These are phyloP conservation scores for Saraca asoca DNA, from an alignment of 331 rosid genomes.

Conservation along the genomic window DNA sequence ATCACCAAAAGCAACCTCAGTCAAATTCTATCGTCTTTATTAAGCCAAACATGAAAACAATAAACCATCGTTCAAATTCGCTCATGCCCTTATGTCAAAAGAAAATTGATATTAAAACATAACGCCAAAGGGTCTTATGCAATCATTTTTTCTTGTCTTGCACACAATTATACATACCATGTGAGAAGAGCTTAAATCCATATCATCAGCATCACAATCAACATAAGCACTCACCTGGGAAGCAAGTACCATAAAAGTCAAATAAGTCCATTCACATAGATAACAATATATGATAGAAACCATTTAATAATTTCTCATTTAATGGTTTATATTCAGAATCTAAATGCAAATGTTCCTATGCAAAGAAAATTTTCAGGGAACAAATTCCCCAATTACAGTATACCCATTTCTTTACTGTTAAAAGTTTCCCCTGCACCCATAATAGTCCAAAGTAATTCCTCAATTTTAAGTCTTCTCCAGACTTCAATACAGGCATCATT, in stretches of 20 bases:
- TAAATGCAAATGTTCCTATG: conserved; percentile 32
- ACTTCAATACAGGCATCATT: conserved; percentile 7
- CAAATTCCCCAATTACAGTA: conserved; percentile 14
- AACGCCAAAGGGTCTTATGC: too few relatives aligned
- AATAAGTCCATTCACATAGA: conserved; percentile 3
- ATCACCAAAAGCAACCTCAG: conserved; percentile 23
- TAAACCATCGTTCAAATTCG: too few relatives aligned
- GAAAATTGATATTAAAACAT: too few relatives aligned
- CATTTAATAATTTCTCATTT: conserved; percentile 2
- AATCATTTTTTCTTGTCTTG: too few relatives aligned
- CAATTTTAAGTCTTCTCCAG: neutral
- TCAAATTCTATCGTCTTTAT: conserved; percentile 19
- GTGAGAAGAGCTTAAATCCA: conserved; percentile 42
- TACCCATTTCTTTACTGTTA: conserved; percentile 3
- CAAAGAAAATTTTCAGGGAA: conserved; percentile 20
- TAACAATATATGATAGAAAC: conserved; percentile 1
- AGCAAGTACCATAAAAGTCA: conserved; percentile 37
- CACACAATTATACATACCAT: conserved; percentile 44
- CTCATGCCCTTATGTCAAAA: too few relatives aligned
- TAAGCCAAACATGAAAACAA: conserved; percentile 1
- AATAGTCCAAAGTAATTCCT: conserved; percentile 5
- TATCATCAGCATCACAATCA: conserved; percentile 48
- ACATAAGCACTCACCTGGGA: conserved; percentile 59
- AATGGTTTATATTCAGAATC: neutral
- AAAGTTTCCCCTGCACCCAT: conserved; percentile 18